Conservation (phyloP, 1,284 basidiomycete genomes). For the Grifola frondosa region DNA sequence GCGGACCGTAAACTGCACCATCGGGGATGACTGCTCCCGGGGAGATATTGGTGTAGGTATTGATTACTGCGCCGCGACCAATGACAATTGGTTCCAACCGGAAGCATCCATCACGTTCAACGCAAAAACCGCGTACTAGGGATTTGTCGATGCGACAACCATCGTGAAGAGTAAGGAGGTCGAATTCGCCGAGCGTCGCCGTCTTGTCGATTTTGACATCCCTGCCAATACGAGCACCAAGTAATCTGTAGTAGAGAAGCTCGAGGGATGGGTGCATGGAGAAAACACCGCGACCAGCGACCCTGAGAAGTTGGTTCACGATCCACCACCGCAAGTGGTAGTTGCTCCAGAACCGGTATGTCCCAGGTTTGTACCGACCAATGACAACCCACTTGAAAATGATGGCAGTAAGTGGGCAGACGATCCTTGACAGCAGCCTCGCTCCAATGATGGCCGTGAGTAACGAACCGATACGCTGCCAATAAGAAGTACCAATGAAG, state of each 20-base stretch:
- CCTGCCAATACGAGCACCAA: conserved; percentile 43
- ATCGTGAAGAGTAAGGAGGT: conserved; percentile 42
- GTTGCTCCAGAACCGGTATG: conserved; percentile 35
- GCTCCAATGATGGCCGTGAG: conserved; percentile 36
- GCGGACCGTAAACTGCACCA: conserved; percentile 42
- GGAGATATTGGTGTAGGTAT: conserved; percentile 43
- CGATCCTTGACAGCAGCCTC: conserved; percentile 30
- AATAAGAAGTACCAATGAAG: conserved; percentile 32
- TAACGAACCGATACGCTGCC: conserved; percentile 34
- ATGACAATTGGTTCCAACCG: conserved; percentile 39
- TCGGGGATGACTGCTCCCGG: conserved; percentile 41
- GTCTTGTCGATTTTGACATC: conserved; percentile 39
- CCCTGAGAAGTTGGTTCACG: conserved; percentile 41
- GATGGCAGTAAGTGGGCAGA: conserved; percentile 39
- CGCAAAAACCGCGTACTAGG: conserved; percentile 44
- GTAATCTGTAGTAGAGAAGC: conserved; percentile 42
- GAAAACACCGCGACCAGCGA: conserved; percentile 44
- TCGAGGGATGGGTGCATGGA: conserved; percentile 37
- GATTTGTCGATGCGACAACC: conserved; percentile 42
- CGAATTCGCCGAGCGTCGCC: conserved; percentile 41
- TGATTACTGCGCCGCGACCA: conserved; percentile 39
- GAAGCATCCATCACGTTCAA: conserved; percentile 45
- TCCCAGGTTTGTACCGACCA: conserved; percentile 41
- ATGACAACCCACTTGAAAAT: conserved; percentile 47
- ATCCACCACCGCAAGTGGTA: conserved; percentile 51